Base-by-base conservation (phyloP, 2,329 filamentous ascomycete genomes). In the Sporothrix brunneoviolacea region DNA sequence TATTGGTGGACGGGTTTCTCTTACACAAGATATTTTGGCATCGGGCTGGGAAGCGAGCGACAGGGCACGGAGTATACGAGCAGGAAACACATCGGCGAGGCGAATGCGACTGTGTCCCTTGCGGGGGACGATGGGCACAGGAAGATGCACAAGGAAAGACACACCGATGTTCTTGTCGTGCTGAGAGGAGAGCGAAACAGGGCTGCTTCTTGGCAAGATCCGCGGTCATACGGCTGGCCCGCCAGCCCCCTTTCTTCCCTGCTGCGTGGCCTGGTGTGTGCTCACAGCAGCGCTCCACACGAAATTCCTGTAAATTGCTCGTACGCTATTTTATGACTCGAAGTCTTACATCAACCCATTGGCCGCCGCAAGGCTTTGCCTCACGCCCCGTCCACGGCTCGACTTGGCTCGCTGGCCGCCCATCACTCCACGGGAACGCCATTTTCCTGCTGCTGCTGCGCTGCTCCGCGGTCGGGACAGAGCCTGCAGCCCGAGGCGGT, bases 1-100 rank as follows among this genome's bases (percentile, higher is more conserved):
- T 39, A 54, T 53, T 50, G 53, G 51, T 39, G 10, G 35, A 7
- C n/a, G 16, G 13, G 28, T 53, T 55, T 52, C 46, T 54, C 49
- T 51, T 54, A 56, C 49, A 53, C 45, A 52, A 44, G 21, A 22
- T 27, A 55, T 49, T 46, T 47, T 42, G 47, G 13, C 32, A 38
- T 38, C 6, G 18, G 32, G 7, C 6, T 15, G 24, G 24, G 24
- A 28, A 28, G 24, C 24, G 24, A 10, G 24, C 24, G 24, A 28
- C 6, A 28, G 10, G n/a, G n/a, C n/a, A n/a, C n/a, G n/a, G n/a
- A n/a, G n/a, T n/a, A n/a, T n/a, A n/a, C 24, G 24, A 28, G 24
- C 32, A 35, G n/a, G 13, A 32, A 8, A 8, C 28, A 13, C 28
- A n/a, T n/a, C n/a, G n/a, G n/a, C n/a, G n/a, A n/a, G n/a, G n/a